These are phyloP conservation scores for Cajanus cajan DNA, from an alignment of 306 rosid species.

Conservation along the genomic window DNA sequence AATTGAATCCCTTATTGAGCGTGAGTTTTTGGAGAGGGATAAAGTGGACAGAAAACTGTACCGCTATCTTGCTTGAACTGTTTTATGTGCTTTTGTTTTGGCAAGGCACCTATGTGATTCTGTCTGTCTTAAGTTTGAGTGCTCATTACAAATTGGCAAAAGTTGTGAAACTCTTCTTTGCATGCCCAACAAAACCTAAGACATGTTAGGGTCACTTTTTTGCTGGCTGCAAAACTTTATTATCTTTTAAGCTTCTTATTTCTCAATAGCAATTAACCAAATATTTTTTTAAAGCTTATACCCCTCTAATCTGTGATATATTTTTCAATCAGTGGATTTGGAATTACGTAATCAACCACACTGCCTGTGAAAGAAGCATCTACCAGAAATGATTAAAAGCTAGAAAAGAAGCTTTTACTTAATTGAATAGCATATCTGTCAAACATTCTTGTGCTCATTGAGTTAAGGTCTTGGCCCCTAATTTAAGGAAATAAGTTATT, in stretches of 20 bases:
- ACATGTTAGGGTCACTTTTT: conserved; percentile 9
- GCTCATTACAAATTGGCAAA: conserved; percentile 31
- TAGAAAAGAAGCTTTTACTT: neutral
- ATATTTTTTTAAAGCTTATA: neutral
- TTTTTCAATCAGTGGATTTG: neutral
- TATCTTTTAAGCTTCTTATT: neutral
- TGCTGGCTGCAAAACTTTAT: neutral
- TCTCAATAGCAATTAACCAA: neutral
- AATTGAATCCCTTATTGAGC: conserved; percentile 62
- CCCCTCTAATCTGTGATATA: neutral
- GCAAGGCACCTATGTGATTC: conserved; percentile 32
- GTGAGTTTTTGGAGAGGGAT: conserved; percentile 59
- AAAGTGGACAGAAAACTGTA: conserved; percentile 52
- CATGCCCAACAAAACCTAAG: neutral
- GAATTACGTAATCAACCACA: conserved; percentile 2
- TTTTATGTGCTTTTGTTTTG: conserved; percentile 19
- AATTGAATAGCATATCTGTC: neutral
- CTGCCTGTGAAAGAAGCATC: neutral
- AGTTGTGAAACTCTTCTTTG: neutral
- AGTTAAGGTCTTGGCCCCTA: neutral
- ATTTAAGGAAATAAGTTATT: neutral
- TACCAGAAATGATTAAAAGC: neutral
- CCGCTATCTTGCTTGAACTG: conserved; percentile 55
- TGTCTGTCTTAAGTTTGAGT: conserved; percentile 34
- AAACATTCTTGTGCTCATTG: neutral